These are phyloP conservation scores for Agapanthus africanus DNA, from an alignment of 106 monocot genomes.

Conservation along the genomic window DNA sequence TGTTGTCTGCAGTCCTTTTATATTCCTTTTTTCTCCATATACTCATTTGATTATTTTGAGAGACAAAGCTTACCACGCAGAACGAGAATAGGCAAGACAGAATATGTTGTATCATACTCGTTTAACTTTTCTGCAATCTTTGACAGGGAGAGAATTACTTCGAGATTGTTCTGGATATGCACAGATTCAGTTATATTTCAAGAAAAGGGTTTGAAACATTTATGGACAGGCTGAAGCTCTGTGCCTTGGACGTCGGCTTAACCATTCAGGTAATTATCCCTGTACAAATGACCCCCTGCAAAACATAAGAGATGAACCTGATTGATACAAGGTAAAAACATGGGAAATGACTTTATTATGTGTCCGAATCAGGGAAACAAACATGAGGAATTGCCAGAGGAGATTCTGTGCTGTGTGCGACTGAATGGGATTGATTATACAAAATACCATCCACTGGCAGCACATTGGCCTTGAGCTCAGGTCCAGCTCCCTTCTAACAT, in stretches of 20 bases:
- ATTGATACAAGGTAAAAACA: no score
- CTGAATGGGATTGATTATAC: constrained; percentile 66
- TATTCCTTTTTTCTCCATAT: no score
- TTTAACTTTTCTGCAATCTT: background rate
- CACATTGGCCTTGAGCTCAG: constrained; percentile 16
- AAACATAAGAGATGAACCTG: no score
- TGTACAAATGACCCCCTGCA: background rate
- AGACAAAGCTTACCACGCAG: no score
- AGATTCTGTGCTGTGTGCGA: constrained; percentile 73
- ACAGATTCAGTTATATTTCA: constrained; percentile 84
- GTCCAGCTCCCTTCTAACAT: no score
- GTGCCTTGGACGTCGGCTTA: constrained; percentile 65
- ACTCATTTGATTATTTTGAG: no score
- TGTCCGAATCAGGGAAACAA: constrained; percentile 62
- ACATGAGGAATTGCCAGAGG: constrained; percentile 78
- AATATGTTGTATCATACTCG: background rate
- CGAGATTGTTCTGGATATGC: constrained; percentile 88
- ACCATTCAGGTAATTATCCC: constrained; percentile 64
- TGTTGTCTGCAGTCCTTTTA: no score
- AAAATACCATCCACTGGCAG: constrained; percentile 54
- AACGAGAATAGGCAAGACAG: no score
- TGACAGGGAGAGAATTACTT: constrained; percentile 70
- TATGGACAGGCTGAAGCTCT: constrained; percentile 70
- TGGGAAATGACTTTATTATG: background rate
- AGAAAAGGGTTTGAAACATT: constrained; percentile 87